Conservation (phyloP, 2,329 filamentous ascomycete species). For the Ascosphaera apis region DNA sequence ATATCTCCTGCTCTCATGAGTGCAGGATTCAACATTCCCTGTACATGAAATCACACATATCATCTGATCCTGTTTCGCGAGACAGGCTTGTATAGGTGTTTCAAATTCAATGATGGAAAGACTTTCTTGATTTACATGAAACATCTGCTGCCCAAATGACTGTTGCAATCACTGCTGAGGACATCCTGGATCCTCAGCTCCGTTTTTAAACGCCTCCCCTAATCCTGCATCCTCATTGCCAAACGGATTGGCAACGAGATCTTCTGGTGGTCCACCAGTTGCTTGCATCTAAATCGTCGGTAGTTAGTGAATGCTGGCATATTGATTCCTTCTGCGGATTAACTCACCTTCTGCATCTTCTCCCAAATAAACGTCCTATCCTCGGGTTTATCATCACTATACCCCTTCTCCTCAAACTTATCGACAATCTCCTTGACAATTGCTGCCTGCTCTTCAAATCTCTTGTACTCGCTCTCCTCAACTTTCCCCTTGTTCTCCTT, state of each 20-base stretch:
- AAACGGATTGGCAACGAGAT: conserved; percentile 40
- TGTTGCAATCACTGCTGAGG: conserved; percentile 38
- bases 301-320: neutral
- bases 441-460: conserved; percentile 59
- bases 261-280: conserved; percentile 68
- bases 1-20: too few species aligned
- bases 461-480: conserved; percentile 44
- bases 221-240: conserved; percentile 56
- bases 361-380: conserved; percentile 89
- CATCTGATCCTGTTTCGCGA: too few species aligned
- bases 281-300: conserved; percentile 62
- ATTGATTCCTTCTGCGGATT: neutral
- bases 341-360: conserved; percentile 78
- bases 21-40: too few species aligned
- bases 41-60: too few species aligned
- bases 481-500: conserved; percentile 45
- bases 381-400: conserved; percentile 56
- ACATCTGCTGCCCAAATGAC: too few species aligned
- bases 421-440: conserved; percentile 68
- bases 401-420: conserved; percentile 65
- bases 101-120: too few species aligned
- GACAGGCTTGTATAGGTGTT: too few species aligned
- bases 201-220: conserved; percentile 39
- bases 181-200: conserved; percentile 35
- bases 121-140: neutral